Base-by-base conservation (phyloP, 306 rosid genomes). In the cucumber (Cucumis sativus) region DNA sequence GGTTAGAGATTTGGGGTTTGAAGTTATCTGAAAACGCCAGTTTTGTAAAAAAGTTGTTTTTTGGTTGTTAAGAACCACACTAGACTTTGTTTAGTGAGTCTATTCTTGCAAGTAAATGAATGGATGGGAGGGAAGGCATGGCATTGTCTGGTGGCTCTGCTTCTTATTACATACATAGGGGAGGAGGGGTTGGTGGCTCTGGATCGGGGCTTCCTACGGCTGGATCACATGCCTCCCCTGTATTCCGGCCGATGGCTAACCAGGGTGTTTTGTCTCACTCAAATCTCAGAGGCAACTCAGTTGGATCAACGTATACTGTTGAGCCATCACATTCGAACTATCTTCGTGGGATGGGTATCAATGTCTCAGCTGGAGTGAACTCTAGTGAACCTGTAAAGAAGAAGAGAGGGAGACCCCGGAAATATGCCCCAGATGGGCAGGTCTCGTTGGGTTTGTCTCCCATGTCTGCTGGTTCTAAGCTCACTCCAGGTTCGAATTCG, bases 61-160 rank as follows among this genome's bases (percentile, higher is more conserved):
- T 60, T 39, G 21, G 70, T 21, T 59, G 57, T 72, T 51, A 13
- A 70, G 40, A 23, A 23, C 43, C 43, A 33, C 20, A 15, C 59
- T 21, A 54, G 80, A n/a, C 62, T 56, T 58, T 79, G 7, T 79
- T 45, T 17, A 78, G 69, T 58, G 84, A 77, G 81, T 55, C 63
- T 45, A 73, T 66, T 84, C 79, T 78, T 81, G n/a, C 73, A 65
- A 61, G 89, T 96, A 86, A 91, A 91, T 96, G 97, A 96, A 96
- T 96, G 99, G 98, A 92, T 88, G 99, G 90, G 83, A 91, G 97
- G 86, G 96, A 96, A 85, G 99, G 89, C 66, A 96, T 92, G 97
- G 84, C 96, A 83, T 81, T 92, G 81, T 83, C 97, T 80, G 93
- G 91, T 65, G 93, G 93, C 21, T 85, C 97, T 75, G 93, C 91